These are phyloP conservation scores for Closterium sp. DNA, from an alignment of 139 green algal genomes.

Conservation along the genomic window DNA sequence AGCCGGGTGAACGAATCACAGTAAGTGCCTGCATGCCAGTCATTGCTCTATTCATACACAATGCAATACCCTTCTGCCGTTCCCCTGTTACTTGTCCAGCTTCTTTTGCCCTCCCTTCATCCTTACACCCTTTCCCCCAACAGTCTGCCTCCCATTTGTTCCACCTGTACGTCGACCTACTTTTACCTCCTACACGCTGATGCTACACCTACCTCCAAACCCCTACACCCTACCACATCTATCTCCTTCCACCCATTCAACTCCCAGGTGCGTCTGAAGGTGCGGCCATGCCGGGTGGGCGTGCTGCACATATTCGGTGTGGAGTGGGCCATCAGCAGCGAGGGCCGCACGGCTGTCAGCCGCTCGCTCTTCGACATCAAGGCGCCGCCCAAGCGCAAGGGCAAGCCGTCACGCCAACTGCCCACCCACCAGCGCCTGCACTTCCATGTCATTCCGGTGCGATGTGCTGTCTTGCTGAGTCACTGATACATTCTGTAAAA, in stretches of 20 bases:
- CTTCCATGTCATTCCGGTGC: conserved; percentile 18
- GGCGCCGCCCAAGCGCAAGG: not conserved
- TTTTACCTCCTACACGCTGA: too few species aligned
- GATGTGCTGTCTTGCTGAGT: not conserved
- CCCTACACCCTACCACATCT: not conserved
- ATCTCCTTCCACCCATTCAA: not conserved
- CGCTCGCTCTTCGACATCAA: conserved; percentile 10
- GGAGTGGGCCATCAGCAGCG: conserved; percentile 31
- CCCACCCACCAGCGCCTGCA: conserved; percentile 55
- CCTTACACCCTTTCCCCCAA: not conserved
- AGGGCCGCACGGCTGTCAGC: not conserved
- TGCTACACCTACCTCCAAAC: not conserved
- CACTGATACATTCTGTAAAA: not conserved
- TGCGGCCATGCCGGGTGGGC: conserved; percentile 59
- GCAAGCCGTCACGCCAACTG: not conserved
- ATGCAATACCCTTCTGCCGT: not conserved
- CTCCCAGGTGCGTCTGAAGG: conserved; percentile 61
- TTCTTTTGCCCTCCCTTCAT: not conserved
- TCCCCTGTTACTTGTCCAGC: too few species aligned
- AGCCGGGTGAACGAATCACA: not conserved
- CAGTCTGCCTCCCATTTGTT: too few species aligned
- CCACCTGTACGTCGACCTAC: too few species aligned
- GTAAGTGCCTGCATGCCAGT: not conserved
- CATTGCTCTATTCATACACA: not conserved
- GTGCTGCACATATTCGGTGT: conserved; percentile 57